These are phyloP conservation scores for Metschnikowia corniflorae DNA, from an alignment of 805 yeast genomes.

Conservation along the genomic window DNA sequence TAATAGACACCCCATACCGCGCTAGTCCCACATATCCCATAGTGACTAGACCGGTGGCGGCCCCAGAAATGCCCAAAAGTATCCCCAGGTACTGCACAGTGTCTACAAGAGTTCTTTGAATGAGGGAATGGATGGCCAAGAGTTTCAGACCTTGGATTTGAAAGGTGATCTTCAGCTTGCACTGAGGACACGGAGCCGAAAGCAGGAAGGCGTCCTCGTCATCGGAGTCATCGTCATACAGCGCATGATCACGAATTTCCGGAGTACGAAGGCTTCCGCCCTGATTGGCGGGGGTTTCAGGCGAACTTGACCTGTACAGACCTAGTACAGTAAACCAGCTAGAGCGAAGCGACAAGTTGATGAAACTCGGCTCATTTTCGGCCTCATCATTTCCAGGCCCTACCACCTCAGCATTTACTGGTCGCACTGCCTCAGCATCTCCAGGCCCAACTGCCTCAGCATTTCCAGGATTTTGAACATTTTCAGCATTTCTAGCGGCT, in stretches of 20 bases:
- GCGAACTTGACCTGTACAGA: neutral
- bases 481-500: neutral
- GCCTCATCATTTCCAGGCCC: neutral
- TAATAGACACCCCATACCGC: conserved; percentile 34
- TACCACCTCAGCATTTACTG: neutral
- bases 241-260: neutral
- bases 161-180: conserved; percentile 34
- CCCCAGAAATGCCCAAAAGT: conserved; percentile 36
- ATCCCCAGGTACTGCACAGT: conserved; percentile 30
- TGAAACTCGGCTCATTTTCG: conserved; percentile 3
- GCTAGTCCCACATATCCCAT: conserved; percentile 39
- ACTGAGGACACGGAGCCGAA: conserved; percentile 40
- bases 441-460: neutral
- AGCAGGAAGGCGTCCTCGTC: conserved; percentile 3
- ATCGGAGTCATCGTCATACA: no score
- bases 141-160: conserved; percentile 27
- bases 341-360: conserved; percentile 2
- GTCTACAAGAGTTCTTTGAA: conserved; percentile 18
- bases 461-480: no score
- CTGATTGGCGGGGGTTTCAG: neutral
- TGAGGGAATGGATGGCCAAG: conserved; percentile 20
- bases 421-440: neutral
- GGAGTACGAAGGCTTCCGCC: neutral
- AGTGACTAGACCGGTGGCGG: conserved; percentile 37
- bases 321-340: conserved; percentile 6